Evolutionary conservation across 345 rosid genomes (phyloP).

Genomic region (Linum trigynum): DNA sequence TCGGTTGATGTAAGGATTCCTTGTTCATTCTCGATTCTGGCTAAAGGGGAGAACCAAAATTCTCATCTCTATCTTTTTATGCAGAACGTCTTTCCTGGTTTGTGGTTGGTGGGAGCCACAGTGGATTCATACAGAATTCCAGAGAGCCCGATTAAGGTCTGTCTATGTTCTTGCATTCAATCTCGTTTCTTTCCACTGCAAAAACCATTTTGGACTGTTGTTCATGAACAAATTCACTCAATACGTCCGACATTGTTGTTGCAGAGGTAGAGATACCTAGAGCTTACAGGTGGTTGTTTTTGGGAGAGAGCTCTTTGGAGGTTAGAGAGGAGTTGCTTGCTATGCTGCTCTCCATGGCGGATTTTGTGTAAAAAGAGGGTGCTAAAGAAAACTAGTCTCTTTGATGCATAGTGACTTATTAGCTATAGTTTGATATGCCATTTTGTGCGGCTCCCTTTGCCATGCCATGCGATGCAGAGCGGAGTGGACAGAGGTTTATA

Average conservation of each 20-base stretch:
- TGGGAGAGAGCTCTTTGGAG: not conserved
- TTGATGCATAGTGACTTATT: not conserved
- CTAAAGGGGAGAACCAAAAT: not conserved
- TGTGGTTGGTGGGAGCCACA: slow-evolving; percentile 70
- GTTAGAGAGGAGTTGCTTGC: not conserved
- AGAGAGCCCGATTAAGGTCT: slow-evolving; percentile 57
- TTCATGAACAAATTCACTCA: not conserved
- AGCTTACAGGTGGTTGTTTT: not conserved
- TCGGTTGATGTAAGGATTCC: slow-evolving; percentile 56
- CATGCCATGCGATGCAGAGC: too few species aligned
- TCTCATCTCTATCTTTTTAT: not conserved
- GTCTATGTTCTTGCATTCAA: not conserved
- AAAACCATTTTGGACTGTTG: not conserved
- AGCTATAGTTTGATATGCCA: not conserved
- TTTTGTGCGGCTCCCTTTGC: not conserved
- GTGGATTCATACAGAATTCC: slow-evolving; percentile 58
- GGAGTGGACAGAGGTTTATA: not conserved
- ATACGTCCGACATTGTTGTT: not conserved
- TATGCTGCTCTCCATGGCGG: too few species aligned
- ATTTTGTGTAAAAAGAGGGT: not conserved
- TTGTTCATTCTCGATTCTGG: not conserved
- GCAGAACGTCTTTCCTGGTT: slow-evolving; percentile 68
- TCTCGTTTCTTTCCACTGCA: too few species aligned
- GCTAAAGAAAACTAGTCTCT: not conserved
- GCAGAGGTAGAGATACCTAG: not conserved